These are phyloP conservation scores for Chalciporus sp. DNA, from an alignment of 1,284 basidiomycete species.

Conservation along the genomic window DNA sequence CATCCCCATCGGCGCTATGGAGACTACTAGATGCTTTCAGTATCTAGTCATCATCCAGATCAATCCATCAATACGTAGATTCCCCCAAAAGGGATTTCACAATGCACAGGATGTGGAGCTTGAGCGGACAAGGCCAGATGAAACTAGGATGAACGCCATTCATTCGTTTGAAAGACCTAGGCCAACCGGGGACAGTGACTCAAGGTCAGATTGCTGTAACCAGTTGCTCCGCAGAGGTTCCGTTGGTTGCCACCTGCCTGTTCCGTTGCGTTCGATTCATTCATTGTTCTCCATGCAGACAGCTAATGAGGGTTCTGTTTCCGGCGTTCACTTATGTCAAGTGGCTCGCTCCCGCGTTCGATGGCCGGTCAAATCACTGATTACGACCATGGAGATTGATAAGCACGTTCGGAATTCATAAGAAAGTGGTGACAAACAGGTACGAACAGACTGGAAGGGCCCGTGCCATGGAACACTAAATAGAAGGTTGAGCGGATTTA, in stretches of 20 bases:
- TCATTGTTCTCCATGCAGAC: constrained; percentile 23
- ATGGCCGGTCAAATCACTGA: constrained; percentile 20
- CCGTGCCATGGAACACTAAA: constrained; percentile 30
- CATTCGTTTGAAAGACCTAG: constrained; percentile 17
- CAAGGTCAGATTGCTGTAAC: constrained; percentile 16
- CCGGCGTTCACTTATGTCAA: constrained; percentile 35
- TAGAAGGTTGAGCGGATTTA: constrained; percentile 30
- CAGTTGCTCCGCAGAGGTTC: constrained; percentile 23
- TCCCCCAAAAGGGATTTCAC: constrained; percentile 24
- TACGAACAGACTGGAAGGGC: constrained; percentile 17
- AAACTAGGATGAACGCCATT: constrained; percentile 22
- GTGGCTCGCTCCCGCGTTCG: constrained; percentile 34
- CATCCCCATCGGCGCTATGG: constrained; percentile 27
- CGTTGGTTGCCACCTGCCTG: constrained; percentile 15
- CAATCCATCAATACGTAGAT: constrained; percentile 11
- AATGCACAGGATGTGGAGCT: constrained; percentile 34
- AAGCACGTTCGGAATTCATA: constrained; percentile 20
- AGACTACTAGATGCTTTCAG: constrained; percentile 11
- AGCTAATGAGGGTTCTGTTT: constrained; percentile 27
- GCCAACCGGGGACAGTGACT: constrained; percentile 13
- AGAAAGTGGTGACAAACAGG: constrained; percentile 19
- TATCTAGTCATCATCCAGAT: constrained; percentile 22
- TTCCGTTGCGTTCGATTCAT: constrained; percentile 26
- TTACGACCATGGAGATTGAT: constrained; percentile 25
- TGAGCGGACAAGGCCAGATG: constrained; percentile 24